phyloP scores from a whole-genome alignment of 805 yeast genomes.

The Priceomyces medius region DNA sequence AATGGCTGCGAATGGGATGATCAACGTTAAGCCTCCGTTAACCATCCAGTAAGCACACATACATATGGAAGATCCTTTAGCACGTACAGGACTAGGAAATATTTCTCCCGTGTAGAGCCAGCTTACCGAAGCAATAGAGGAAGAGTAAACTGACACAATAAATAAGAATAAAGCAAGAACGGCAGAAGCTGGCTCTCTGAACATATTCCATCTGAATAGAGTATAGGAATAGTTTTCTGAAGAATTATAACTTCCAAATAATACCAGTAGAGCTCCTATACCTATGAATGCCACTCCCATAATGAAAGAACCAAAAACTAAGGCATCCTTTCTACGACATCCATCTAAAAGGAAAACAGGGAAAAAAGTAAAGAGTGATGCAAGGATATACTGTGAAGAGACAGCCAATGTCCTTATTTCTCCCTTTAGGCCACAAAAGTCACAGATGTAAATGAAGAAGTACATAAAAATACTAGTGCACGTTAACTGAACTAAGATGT shows the following conservation, averaged over 20 bases:
- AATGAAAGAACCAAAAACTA: slow-evolving; percentile 42
- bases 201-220: slow-evolving; percentile 12
- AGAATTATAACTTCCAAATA: slow-evolving; percentile 30
- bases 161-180: slow-evolving; percentile 45
- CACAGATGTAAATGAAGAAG: slow-evolving; percentile 47
- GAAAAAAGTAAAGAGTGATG: slow-evolving; percentile 40
- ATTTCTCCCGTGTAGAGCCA: slow-evolving; percentile 53
- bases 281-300: slow-evolving; percentile 34
- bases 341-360: slow-evolving; percentile 45
- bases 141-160: slow-evolving; percentile 46
- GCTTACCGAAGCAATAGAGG: slow-evolving; percentile 46
- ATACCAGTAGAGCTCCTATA: slow-evolving; percentile 35
- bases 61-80: slow-evolving; percentile 47
- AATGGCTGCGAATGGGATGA: slow-evolving; percentile 40
- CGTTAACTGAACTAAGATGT: slow-evolving; percentile 44
- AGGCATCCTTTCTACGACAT: slow-evolving; percentile 46
- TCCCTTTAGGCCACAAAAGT: slow-evolving; percentile 44
- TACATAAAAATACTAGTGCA: slow-evolving; percentile 45
- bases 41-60: slow-evolving; percentile 47
- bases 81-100: slow-evolving; percentile 43
- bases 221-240: slow-evolving; percentile 12
- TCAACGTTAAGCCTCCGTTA: slow-evolving; percentile 35
- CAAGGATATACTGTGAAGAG: slow-evolving; percentile 36
- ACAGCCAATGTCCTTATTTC: slow-evolving; percentile 30
- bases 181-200: slow-evolving; percentile 36